phyloP scores from a whole-genome alignment of 202 grass and related monocot species.

The Brachypodium distachyon region DNA sequence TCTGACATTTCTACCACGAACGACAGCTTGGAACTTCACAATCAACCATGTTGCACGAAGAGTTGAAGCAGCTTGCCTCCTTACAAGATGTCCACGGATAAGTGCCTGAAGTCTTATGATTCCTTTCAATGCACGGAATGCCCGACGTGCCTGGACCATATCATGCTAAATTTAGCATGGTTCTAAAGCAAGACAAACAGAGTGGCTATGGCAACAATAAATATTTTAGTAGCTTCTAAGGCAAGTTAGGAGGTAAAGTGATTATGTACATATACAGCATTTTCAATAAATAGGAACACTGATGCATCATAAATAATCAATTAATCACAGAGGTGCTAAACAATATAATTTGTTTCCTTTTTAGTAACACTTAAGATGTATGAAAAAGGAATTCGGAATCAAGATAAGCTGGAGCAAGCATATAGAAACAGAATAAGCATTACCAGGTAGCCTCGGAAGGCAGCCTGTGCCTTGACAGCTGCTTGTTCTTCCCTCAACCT shows the following conservation, averaged over 20 bases:
- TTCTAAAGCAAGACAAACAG: background rate
- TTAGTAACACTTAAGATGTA: background rate
- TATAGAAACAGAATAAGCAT: background rate
- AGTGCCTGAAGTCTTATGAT: slow-evolving; percentile 84
- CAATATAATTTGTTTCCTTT: background rate
- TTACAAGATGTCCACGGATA: slow-evolving; percentile 83
- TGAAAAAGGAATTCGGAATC: background rate
- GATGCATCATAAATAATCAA: slow-evolving; percentile 1
- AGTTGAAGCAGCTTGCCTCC: slow-evolving; percentile 85
- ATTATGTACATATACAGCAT: background rate
- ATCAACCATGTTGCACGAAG: slow-evolving; percentile 62
- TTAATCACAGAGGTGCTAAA: background rate
- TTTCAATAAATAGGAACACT: background rate
- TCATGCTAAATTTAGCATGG: background rate
- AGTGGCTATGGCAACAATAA: background rate
- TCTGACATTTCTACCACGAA: slow-evolving; percentile 61
- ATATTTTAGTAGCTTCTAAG: background rate
- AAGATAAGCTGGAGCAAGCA: background rate
- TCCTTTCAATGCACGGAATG: slow-evolving; percentile 75
- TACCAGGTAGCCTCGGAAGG: slow-evolving; percentile 85
- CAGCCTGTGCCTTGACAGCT: slow-evolving; percentile 73
- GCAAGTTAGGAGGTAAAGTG: background rate
- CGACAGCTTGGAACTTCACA: slow-evolving; percentile 67
- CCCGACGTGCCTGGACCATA: slow-evolving; percentile 58
- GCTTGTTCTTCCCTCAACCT: slow-evolving; percentile 62